Base-by-base conservation (phyloP, 805 yeast species). In the Lachancea sp. region DNA sequence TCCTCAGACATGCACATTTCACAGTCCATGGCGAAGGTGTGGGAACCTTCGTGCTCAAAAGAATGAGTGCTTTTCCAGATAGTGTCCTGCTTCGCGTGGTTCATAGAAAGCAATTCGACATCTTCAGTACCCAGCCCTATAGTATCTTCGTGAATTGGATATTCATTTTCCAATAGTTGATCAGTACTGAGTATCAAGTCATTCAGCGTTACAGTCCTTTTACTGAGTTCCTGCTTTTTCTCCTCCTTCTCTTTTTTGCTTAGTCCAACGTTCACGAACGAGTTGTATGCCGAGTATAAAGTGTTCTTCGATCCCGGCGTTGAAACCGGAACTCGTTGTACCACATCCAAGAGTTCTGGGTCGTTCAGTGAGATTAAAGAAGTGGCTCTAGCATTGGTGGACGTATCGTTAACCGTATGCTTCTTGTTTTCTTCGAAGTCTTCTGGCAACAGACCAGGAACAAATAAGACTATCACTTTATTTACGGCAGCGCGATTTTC, bases 21-120 rank as follows among this genome's bases (percentile, higher is more conserved):
- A 68, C 98, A 92, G 63, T 90, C 98, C 15, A 92, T 49, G 0
- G 95, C 92, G 64, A 76, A 86, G 0, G 83, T 75, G 42, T 70
- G 78, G 0, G 83, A 72, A 0, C 79, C 80, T 8, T 69, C 78
- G 46, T 76, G 80, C 1, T 72, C 74, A 45, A 77, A 74, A 1
- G 54, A 41, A 11, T 29, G 48, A 0, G 95, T 82, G 31, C 75
- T 75, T 1, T 66, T 70, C 80, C 83, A 83, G 4, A 22, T 30
- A 13, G 23, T 19, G 17, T 43, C 40, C 17, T 42, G 45, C 8
- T 22, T 35, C 8, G 23, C 11, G 8, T 32, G 34, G 3, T 37
- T 41, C n/a, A 40, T 34, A 8, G 43, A 37, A 11, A 38, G 26
- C 5, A 41, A 51, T n/a, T 47, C 44, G 11, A 46, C 48, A 8